Evolutionary conservation across 192 early-diverging fungal species (phyloP).

Genomic region (Backusella circina): DNA sequence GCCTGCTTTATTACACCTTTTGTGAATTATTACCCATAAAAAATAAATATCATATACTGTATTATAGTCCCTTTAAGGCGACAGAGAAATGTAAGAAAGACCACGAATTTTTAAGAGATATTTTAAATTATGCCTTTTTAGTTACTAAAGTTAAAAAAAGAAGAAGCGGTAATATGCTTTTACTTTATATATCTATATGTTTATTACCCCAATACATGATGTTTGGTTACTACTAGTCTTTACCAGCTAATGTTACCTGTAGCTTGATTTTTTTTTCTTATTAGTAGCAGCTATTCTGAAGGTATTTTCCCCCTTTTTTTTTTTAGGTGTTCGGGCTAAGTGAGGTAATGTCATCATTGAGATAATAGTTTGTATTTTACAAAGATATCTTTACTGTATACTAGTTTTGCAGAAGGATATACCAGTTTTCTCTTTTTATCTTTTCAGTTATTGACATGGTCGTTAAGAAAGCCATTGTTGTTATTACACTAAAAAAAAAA

Average conservation of each 20-base stretch:
- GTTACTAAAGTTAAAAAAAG: slow-evolving; percentile 10
- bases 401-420: slow-evolving; percentile 33
- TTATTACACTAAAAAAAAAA: too few species aligned
- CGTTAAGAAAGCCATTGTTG: slow-evolving; percentile 24
- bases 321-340: too few species aligned
- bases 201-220: slow-evolving; percentile 33
- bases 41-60: too few species aligned
- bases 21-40: too few species aligned
- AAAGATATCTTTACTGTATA: too few species aligned
- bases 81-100: slow-evolving; percentile 22
- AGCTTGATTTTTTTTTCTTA: slow-evolving; percentile 17
- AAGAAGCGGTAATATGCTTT: not conserved
- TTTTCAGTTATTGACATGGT: slow-evolving; percentile 31
- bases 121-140: not conserved
- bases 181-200: slow-evolving; percentile 26
- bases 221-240: slow-evolving; percentile 31
- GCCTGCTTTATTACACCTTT: too few species aligned
- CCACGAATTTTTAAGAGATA: not conserved
- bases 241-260: slow-evolving; percentile 37
- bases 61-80: not conserved
- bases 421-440: slow-evolving; percentile 33
- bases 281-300: slow-evolving; percentile 25
- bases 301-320: slow-evolving; percentile 23
- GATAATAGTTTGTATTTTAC: too few species aligned
- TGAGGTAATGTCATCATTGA: too few species aligned